These are phyloP conservation scores for Pleurotus giganteus DNA, from an alignment of 768 basidiomycete species.

Conservation along the genomic window DNA sequence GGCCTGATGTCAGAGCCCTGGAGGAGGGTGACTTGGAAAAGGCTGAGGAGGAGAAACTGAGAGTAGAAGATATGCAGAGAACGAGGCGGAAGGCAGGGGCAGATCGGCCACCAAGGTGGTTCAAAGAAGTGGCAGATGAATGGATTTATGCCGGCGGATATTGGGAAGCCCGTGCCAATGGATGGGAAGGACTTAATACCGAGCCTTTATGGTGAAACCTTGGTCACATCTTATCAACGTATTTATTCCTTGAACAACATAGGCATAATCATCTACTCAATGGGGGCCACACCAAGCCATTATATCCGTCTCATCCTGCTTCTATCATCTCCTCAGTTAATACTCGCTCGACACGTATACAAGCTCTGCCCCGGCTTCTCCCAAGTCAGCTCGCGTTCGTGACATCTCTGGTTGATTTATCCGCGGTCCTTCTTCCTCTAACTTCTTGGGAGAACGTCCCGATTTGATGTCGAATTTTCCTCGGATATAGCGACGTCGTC, in stretches of 20 bases:
- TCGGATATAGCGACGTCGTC: slow-evolving; percentile 1
- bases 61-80: slow-evolving; percentile 76
- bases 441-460: background rate
- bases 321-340: background rate
- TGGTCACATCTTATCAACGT: background rate
- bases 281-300: background rate
- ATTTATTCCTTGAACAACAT: slow-evolving; percentile 10
- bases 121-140: slow-evolving; percentile 63
- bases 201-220: slow-evolving; percentile 61
- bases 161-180: slow-evolving; percentile 70
- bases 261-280: background rate
- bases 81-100: slow-evolving; percentile 60
- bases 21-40: slow-evolving; percentile 71
- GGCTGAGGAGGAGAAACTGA: slow-evolving; percentile 71
- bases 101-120: slow-evolving; percentile 72
- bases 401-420: slow-evolving; percentile 3
- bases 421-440: slow-evolving; percentile 3
- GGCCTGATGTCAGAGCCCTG: slow-evolving; percentile 80
- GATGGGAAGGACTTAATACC: slow-evolving; percentile 55
- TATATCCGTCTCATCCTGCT: background rate
- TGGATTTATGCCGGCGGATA: slow-evolving; percentile 81
- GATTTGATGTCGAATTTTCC: slow-evolving; percentile 1
- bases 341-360: slow-evolving; percentile 2
- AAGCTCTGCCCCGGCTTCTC: slow-evolving; percentile 4
- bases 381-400: background rate